Conservation (phyloP, 192 early-diverging fungal genomes). For the Haplosporangium gracile region DNA sequence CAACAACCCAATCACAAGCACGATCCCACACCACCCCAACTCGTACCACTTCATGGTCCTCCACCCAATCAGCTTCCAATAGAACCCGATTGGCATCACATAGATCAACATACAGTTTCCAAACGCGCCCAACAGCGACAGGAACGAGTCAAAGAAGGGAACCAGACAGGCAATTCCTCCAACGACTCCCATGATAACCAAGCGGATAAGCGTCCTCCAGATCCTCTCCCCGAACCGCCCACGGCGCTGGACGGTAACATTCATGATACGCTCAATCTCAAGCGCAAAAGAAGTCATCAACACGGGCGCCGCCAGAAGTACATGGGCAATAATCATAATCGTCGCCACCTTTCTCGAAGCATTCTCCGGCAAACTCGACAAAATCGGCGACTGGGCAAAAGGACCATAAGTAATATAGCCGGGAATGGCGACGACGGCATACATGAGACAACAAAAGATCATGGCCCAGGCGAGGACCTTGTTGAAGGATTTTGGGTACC, state of each 20-base stretch:
- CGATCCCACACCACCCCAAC: slow-evolving; percentile 61
- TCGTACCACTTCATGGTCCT: slow-evolving; percentile 57
- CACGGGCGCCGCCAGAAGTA: slow-evolving; percentile 83
- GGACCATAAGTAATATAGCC: slow-evolving; percentile 83
- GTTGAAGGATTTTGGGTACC: slow-evolving; percentile 73
- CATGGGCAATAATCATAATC: slow-evolving; percentile 83
- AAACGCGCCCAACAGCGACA: slow-evolving; percentile 83
- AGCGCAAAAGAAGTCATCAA: slow-evolving; percentile 78
- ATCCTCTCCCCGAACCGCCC: slow-evolving; percentile 60
- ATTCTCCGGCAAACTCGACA: slow-evolving; percentile 75
- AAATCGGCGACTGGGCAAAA: slow-evolving; percentile 75
- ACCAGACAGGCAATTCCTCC: slow-evolving; percentile 70
- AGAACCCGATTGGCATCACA: slow-evolving; percentile 82
- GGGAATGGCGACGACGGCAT: slow-evolving; percentile 74
- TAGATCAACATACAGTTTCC: slow-evolving; percentile 85
- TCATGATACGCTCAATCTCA: slow-evolving; percentile 78
- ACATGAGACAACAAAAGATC: slow-evolving; percentile 74
- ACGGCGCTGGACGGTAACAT: slow-evolving; percentile 67
- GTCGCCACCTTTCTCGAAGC: slow-evolving; percentile 64
- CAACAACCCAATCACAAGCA: slow-evolving; percentile 69
- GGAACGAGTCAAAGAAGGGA: slow-evolving; percentile 82
- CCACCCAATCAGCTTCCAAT: slow-evolving; percentile 78
- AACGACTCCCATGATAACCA: slow-evolving; percentile 64
- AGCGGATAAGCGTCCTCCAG: slow-evolving; percentile 67
- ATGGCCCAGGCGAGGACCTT: slow-evolving; percentile 74